A percentile compares a stretch with the other conserved stretches of the same genome.
Conservation (phyloP, 2,329 filamentous ascomycete genomes). For the Aureobasidium leucospermi region DNA sequence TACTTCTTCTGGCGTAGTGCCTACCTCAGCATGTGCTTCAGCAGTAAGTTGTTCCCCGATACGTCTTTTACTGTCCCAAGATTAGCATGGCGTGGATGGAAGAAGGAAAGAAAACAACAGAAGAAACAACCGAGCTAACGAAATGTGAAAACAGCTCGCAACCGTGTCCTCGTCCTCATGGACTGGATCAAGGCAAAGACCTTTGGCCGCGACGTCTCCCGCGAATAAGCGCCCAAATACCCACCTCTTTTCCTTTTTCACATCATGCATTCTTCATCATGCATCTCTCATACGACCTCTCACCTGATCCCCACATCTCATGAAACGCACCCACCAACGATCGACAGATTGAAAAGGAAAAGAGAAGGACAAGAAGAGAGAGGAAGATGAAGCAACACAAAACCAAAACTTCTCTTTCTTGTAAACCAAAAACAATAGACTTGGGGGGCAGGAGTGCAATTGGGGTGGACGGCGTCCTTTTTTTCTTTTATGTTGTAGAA, state of each 20-base stretch:
- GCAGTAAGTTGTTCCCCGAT: conserved; percentile 61
- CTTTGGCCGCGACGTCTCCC: conserved; percentile 89
- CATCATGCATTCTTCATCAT: background rate
- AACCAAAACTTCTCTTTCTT: background rate
- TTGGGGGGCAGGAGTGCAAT: conserved; percentile 1
- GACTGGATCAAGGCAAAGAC: conserved; percentile 97
- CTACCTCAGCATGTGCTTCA: conserved; percentile 99
- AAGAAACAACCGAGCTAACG: conserved; percentile 15
- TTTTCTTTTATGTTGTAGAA: background rate
- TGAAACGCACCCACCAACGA: background rate
- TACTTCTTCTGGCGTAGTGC: conserved; percentile 98
- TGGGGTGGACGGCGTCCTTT: background rate
- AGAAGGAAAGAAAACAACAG: background rate
- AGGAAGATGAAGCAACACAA: background rate
- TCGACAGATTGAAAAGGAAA: background rate
- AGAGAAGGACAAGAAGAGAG: background rate
- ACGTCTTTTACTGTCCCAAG: background rate
- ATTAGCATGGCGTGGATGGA: background rate
- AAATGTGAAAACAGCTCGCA: conserved; percentile 58
- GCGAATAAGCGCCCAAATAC: conserved; percentile 48
- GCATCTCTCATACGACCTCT: conserved; percentile 5
- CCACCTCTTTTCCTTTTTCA: background rate
- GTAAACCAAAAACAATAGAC: conserved; percentile 1
- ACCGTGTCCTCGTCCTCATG: conserved; percentile 83
- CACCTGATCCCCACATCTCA: conserved; percentile 9